Percentiles rank a stretch among this genome's conserved stretches.
Conservation (phyloP, 345 rosid species). For the Brassica nigra region DNA sequence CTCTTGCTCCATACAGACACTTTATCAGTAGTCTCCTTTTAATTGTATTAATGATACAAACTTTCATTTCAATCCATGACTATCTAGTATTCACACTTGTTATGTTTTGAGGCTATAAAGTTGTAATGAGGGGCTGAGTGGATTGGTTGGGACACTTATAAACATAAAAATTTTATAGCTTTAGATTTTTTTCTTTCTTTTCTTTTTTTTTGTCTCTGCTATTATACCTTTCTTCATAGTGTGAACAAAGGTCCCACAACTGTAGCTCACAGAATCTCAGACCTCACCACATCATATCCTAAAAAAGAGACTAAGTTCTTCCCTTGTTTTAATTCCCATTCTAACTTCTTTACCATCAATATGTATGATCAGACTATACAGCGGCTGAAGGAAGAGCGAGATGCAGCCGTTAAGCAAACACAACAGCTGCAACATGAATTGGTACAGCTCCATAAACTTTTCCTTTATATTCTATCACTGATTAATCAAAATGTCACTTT, state of each 20-base stretch:
- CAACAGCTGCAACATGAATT: conserved; percentile 80
- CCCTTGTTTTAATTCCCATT: background rate
- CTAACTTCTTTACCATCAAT: conserved; percentile 19
- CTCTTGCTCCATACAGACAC: background rate
- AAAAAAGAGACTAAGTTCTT: background rate
- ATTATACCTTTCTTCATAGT: conserved; percentile 12
- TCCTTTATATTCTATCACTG: conserved; percentile 1
- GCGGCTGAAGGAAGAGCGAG: conserved; percentile 78
- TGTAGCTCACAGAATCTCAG: background rate
- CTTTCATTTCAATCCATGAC: background rate
- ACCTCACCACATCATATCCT: background rate
- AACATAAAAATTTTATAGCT: background rate
- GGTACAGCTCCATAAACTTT: conserved; percentile 43
- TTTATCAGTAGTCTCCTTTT: background rate
- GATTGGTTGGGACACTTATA: background rate
- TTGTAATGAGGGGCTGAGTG: background rate
- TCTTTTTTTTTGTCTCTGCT: background rate
- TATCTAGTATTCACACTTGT: conserved; percentile 7
- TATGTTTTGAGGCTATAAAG: background rate
- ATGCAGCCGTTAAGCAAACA: conserved; percentile 69
- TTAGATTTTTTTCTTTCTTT: background rate
- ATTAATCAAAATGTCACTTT: background rate
- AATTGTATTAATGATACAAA: background rate
- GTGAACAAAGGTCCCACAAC: background rate
- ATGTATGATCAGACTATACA: conserved; percentile 59